A percentile compares a stretch with the other conserved stretches of the same genome.
Evolutionary conservation across 805 yeast genomes (phyloP).

Genomic region (Nakazawaea ernobii): DNA sequence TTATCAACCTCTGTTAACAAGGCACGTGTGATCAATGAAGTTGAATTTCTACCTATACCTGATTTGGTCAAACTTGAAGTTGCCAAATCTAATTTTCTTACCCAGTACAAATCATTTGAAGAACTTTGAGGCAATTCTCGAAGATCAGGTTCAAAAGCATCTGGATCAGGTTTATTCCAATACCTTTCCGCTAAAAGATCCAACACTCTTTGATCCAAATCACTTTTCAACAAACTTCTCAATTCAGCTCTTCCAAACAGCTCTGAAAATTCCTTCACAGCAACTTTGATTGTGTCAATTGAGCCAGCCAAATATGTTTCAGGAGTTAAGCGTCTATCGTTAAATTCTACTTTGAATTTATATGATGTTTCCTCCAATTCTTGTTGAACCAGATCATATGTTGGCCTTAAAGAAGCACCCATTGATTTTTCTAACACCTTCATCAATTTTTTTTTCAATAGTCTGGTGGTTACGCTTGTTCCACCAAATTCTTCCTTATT

Average conservation of each 20-base stretch:
- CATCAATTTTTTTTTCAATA: conserved; percentile 75
- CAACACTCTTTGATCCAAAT: conserved; percentile 82
- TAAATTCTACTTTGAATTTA: conserved; percentile 92
- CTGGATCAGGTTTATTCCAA: conserved; percentile 66
- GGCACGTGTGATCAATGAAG: conserved; percentile 76
- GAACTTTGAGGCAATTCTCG: conserved; percentile 50
- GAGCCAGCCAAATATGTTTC: conserved; percentile 91
- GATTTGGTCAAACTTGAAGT: conserved; percentile 81
- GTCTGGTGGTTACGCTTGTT: conserved; percentile 70
- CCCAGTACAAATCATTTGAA: conserved; percentile 80
- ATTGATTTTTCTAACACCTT: conserved; percentile 83
- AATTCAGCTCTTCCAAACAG: conserved; percentile 80
- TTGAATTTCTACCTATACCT: conserved; percentile 90
- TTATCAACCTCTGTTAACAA: conserved; percentile 71
- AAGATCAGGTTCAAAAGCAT: conserved; percentile 41
- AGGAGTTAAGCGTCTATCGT: conserved; percentile 90
- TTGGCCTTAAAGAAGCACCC: conserved; percentile 85
- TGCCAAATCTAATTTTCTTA: conserved; percentile 75
- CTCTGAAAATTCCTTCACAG: conserved; percentile 81
- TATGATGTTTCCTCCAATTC: conserved; percentile 93
- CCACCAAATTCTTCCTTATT: conserved; percentile 54
- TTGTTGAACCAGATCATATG: conserved; percentile 76
- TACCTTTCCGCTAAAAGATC: conserved; percentile 85
- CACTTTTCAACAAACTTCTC: conserved; percentile 70
- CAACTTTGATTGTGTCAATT: conserved; percentile 77